Evolutionary conservation across 371 early-diverging fungal species (phyloP).

Genomic region (Mortierella sp.): DNA sequence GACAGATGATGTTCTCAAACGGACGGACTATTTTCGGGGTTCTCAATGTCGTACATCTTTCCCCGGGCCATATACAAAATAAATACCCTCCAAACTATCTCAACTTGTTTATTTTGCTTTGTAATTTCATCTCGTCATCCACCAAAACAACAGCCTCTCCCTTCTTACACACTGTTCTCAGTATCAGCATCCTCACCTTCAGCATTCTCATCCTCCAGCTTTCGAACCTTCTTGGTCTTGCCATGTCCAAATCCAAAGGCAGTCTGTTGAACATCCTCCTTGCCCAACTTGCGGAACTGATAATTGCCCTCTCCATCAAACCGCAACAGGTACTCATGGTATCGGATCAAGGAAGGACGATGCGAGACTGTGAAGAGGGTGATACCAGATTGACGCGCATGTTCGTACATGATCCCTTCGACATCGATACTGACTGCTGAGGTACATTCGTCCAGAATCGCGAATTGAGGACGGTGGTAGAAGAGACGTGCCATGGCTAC

Average conservation of each 20-base stretch:
- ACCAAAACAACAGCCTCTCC: neutral
- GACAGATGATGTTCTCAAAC: too few species aligned
- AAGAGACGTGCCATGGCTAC: slow-evolving; percentile 91
- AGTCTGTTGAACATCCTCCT: slow-evolving; percentile 64
- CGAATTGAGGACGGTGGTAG: slow-evolving; percentile 89
- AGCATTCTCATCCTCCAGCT: slow-evolving; percentile 38
- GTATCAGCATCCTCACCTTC: slow-evolving; percentile 58
- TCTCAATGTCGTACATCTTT: too few species aligned
- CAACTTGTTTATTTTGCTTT: neutral
- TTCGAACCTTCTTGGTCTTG: slow-evolving; percentile 60
- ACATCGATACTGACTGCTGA: slow-evolving; percentile 89
- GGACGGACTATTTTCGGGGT: too few species aligned
- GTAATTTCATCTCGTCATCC: neutral
- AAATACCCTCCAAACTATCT: too few species aligned
- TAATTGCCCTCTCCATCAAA: slow-evolving; percentile 91
- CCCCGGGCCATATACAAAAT: too few species aligned
- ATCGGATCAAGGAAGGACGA: slow-evolving; percentile 71
- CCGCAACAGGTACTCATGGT: slow-evolving; percentile 82
- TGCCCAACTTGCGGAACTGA: slow-evolving; percentile 74
- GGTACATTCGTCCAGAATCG: slow-evolving; percentile 92
- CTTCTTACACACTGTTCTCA: slow-evolving; percentile 35
- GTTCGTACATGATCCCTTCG: slow-evolving; percentile 88
- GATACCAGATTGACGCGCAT: slow-evolving; percentile 85
- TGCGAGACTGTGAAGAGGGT: slow-evolving; percentile 91
- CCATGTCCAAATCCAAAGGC: slow-evolving; percentile 74